Evolutionary conservation across 805 yeast species (phyloP).

Genomic region (Metschnikowia noctiluminum): DNA sequence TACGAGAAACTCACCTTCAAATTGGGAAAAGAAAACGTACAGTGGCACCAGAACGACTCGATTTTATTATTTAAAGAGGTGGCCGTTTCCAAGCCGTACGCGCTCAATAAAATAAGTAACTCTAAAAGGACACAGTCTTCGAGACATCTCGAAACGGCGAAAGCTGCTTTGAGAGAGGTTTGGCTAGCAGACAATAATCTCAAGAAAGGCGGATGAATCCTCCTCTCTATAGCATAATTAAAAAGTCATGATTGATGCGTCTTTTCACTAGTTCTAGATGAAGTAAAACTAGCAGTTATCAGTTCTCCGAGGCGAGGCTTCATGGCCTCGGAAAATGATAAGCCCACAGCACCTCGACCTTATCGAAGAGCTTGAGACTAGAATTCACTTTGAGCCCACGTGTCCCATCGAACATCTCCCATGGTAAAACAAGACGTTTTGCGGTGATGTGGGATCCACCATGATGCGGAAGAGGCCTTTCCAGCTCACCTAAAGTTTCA

Average conservation of each 20-base stretch:
- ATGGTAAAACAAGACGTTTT: slow-evolving; percentile 9
- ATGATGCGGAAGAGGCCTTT: slow-evolving; percentile 8
- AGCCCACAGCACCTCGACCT: slow-evolving; percentile 41
- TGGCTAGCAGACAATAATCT: slow-evolving; percentile 28
- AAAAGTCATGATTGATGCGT: neutral
- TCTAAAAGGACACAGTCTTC: slow-evolving; percentile 21
- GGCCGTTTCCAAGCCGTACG: slow-evolving; percentile 37
- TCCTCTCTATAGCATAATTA: neutral
- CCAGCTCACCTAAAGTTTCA: slow-evolving; percentile 12
- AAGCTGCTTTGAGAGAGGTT: slow-evolving; percentile 23
- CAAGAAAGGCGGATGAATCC: slow-evolving; percentile 25
- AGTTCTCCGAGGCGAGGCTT: neutral
- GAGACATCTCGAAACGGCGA: slow-evolving; percentile 21
- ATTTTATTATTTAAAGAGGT: slow-evolving; percentile 39
- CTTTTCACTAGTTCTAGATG: neutral
- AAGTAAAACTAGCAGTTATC: neutral
- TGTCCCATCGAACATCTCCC: slow-evolving; percentile 61
- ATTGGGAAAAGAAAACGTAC: slow-evolving; percentile 33
- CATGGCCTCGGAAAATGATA: slow-evolving; percentile 4
- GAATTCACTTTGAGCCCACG: slow-evolving; percentile 61
- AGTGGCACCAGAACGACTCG: slow-evolving; percentile 38
- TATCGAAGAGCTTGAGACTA: slow-evolving; percentile 44
- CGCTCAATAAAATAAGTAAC: slow-evolving; percentile 28
- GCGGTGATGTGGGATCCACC: slow-evolving; percentile 1
- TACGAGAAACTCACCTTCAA: slow-evolving; percentile 44